phyloP scores from a whole-genome alignment of 257 asterid species.

The Solanum sparsipilum region DNA sequence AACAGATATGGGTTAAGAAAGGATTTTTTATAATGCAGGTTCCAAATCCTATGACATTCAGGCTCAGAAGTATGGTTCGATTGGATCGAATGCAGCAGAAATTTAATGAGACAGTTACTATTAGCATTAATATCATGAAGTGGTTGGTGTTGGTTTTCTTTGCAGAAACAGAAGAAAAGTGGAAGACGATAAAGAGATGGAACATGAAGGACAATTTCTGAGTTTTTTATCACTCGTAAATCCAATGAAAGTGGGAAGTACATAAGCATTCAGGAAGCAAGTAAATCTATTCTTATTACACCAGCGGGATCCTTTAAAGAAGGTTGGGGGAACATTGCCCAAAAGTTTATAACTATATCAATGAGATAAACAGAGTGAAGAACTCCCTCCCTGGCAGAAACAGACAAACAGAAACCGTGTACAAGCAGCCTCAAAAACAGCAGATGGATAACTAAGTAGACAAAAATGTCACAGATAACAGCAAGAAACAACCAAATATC shows the following conservation, averaged over 20 bases:
- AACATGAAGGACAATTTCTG: background rate
- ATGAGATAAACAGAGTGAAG: background rate
- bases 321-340: background rate
- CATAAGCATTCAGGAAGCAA: background rate
- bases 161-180: background rate
- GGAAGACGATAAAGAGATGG: background rate
- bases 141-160: background rate
- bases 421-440: background rate
- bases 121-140: background rate
- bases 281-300: background rate
- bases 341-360: background rate
- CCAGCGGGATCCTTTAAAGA: background rate
- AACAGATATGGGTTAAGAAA: background rate
- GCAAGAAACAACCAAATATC: background rate
- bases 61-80: background rate
- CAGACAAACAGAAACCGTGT: background rate
- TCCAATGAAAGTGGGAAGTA: background rate
- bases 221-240: background rate
- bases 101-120: background rate
- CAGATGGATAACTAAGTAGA: background rate
- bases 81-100: background rate
- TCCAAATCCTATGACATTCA: background rate
- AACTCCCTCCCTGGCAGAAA: background rate
- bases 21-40: background rate
- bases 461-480: background rate